Evolutionary conservation across 148 eudicot genomes (phyloP), one percentile per base, ranked within the genome.

Genomic region (Oxyria digyna): DNA sequence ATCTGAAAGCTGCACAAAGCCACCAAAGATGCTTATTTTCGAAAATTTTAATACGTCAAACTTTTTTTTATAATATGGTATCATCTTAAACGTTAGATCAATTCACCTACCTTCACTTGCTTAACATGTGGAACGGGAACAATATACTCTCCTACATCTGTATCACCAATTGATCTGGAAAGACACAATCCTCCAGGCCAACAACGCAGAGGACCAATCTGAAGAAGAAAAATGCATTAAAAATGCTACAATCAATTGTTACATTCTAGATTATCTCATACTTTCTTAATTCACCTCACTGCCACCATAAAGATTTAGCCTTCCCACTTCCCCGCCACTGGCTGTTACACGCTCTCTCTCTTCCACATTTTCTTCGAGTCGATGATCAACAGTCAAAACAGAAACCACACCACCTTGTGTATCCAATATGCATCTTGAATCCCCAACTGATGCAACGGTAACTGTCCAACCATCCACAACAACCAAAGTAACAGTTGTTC

Each of bases 101-200:
- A 24, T 2, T 24, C 31, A 52, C 80, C 69, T 27, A 91, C 99
- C 87, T 91, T 94, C 76, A 94, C 99, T 88, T 94, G 99, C 89
- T 94, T 94, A 75, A 94, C 97, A 72, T 94, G 97, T 71, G 99
- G 99, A 73, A 94, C 74, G 21, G 99, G 99, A 76, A 94, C 97
- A 71, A 94, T 94, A 67, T 78, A 94, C 81, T 91, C 99, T 72
- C 99, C 99, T 41, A 94, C 99, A 83, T 94, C 99, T 23, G 96
- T 88, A 78, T 94, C 99, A 71, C 99, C 99, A 42, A 94, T 94
- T 21, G 99, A 94, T 77, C 99, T 83, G 35, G 97, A 94, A 67
- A 94, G 96, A 74, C 99, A 94, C 74, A 94, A 79, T 73, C 99
- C 99, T 79, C 99, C 99, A 55, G 99, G 99, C 99, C 99, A 94